Conservation (phyloP, 495 filamentous ascomycete species). For the Aspergillus nanangensis region DNA sequence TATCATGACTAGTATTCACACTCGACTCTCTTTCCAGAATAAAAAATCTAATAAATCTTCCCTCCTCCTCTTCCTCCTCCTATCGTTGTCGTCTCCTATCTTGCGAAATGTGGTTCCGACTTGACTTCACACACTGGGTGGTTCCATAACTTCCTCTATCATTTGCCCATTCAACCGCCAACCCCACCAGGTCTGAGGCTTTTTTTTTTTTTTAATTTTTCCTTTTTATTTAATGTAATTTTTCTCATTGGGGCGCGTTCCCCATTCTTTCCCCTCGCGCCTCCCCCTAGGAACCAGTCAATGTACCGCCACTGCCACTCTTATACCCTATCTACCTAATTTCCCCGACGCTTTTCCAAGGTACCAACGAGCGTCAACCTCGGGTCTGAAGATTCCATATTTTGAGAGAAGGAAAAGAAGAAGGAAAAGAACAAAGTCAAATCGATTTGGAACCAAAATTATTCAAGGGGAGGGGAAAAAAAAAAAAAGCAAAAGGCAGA, state of each 20-base stretch:
- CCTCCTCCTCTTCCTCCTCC: too few relatives aligned
- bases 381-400: constrained; percentile 1
- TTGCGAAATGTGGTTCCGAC: constrained; percentile 8
- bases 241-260: too few relatives aligned
- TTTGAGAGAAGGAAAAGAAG: too few relatives aligned
- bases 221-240: not conserved
- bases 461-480: too few relatives aligned
- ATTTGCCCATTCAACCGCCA: not conserved
- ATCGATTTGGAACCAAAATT: too few relatives aligned
- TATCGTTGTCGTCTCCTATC: too few relatives aligned
- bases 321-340: not conserved
- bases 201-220: constrained; percentile 1
- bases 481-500: too few relatives aligned
- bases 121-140: too few relatives aligned
- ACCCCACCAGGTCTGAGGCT: constrained; percentile 8
- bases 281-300: constrained; percentile 4
- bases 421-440: constrained; percentile 1
- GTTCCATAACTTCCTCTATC: constrained; percentile 2
- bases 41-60: too few relatives aligned
- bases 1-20: too few relatives aligned
- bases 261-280: constrained; percentile 2
- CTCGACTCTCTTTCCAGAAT: too few relatives aligned
- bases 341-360: constrained; percentile 4
- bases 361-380: constrained; percentile 3
- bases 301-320: not conserved